Evolutionary conservation across 495 filamentous ascomycete genomes (phyloP), one percentile per base, ranked within the genome.

Genomic region (Barbatosphaeria neglecta): DNA sequence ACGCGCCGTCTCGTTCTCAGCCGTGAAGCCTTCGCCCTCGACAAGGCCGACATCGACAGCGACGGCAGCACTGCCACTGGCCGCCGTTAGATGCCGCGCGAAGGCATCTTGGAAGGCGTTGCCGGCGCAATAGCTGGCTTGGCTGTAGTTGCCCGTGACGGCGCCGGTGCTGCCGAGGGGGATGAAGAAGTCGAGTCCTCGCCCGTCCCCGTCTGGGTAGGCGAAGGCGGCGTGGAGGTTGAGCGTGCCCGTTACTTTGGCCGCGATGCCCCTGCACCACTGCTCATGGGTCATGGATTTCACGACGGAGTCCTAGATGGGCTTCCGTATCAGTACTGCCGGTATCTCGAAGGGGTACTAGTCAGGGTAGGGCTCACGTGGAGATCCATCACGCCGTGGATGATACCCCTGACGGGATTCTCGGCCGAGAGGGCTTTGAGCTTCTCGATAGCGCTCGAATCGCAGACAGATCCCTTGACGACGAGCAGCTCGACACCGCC

Each of bases 131-230:
- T 81, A 80, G 25, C 63, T 72, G 8, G 64, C 50, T 50, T 81
- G 76, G 0, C 66, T 66, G 4, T 47, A 37, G 41, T 68, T 66
- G 0, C 78, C 78, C 16, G 68, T 45, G 1, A 76, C 51, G 13
- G 54, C 62, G 5, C 65, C 49, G 2, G 72, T 42, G 2, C 76
- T 80, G 6, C 74, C 75, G 18, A 80, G 65, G 11, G 68, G 55
- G 22, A 80, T 52, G 55, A 81, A 81, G 59, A 82, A 82, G 43
- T 80, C 77, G 2, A 81, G 60, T 13, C 35, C 18, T 6, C 48
- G 20, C 0, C 49, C 27, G n/a, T n/a, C n/a, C n/a, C n/a, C n/a
- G n/a, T n/a, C n/a, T n/a, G n/a, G n/a, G 0, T 53, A 44, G n/a
- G 28, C 18, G 55, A 77, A 74, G 0, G 68, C 6, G 8, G 59